phyloP scores from a whole-genome alignment of 2,329 filamentous ascomycete genomes.

The Aspergillus pseudoviridinutans region DNA sequence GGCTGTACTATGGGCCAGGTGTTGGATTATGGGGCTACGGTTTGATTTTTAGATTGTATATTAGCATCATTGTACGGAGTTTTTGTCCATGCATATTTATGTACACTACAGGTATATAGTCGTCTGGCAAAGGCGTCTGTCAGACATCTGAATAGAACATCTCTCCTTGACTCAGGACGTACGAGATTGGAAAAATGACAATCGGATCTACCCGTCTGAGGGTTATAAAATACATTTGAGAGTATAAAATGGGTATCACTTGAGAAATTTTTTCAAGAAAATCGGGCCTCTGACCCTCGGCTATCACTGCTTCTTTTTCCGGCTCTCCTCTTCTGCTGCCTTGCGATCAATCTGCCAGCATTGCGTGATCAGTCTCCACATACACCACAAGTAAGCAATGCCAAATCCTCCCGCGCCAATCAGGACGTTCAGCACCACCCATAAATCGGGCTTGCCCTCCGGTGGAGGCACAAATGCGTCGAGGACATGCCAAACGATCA shows the following conservation, averaged over 20 bases:
- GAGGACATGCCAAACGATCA: slow-evolving; percentile 75
- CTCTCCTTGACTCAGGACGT: neutral
- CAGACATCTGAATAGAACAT: neutral
- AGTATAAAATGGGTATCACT: slow-evolving; percentile 26
- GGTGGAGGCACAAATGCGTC: slow-evolving; percentile 69
- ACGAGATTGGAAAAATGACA: neutral
- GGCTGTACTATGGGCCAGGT: slow-evolving; percentile 6
- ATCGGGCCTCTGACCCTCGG: neutral
- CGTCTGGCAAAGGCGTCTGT: neutral
- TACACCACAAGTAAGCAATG: slow-evolving; percentile 87
- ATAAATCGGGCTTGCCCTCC: slow-evolving; percentile 78
- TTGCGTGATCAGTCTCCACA: slow-evolving; percentile 56
- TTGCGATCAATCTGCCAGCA: slow-evolving; percentile 24
- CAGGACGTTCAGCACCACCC: slow-evolving; percentile 87
- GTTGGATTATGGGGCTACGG: slow-evolving; percentile 8
- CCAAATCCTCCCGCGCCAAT: slow-evolving; percentile 81
- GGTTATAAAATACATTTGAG: neutral
- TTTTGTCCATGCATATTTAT: neutral
- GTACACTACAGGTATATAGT: neutral
- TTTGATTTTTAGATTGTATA: slow-evolving; percentile 13
- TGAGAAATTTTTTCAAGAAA: slow-evolving; percentile 8
- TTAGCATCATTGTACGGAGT: slow-evolving; percentile 9
- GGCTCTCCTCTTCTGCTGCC: slow-evolving; percentile 21
- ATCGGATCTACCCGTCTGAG: neutral
- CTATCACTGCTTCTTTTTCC: slow-evolving; percentile 34